Conservation (phyloP, 225 moss, liverwort and hornwort species). For the Anthoceros angustus region DNA sequence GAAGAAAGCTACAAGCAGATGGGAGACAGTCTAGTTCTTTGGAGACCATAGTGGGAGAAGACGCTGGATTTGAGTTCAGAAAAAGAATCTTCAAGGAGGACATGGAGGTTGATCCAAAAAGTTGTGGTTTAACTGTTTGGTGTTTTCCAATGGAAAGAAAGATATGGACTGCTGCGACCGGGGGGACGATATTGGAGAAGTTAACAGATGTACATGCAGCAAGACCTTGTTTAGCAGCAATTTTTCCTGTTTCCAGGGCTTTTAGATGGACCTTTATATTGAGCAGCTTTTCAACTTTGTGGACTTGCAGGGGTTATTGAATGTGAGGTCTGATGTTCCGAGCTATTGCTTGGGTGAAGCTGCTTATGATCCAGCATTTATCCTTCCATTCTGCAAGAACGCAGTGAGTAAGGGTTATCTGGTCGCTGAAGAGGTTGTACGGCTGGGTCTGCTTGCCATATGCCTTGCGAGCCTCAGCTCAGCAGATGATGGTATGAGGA, state of each 20-base stretch:
- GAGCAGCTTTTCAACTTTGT: too few species aligned
- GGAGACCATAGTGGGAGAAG: constrained; percentile 28
- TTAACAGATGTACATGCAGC: too few species aligned
- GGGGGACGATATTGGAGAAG: neutral
- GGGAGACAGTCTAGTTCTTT: constrained; percentile 13
- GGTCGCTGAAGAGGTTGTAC: constrained; percentile 66
- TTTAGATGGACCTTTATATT: too few species aligned
- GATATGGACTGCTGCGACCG: neutral
- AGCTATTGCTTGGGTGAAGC: constrained; percentile 11
- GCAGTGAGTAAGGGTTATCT: constrained; percentile 62
- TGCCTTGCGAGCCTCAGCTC: constrained; percentile 69
- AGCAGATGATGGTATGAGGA: constrained; percentile 57
- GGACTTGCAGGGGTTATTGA: too few species aligned
- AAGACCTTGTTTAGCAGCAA: too few species aligned
- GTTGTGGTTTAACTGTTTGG: constrained; percentile 73
- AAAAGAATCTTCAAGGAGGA: constrained; percentile 64
- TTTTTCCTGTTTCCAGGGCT: too few species aligned
- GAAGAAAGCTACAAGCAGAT: constrained; percentile 36
- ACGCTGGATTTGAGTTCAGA: constrained; percentile 31
- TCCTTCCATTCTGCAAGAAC: constrained; percentile 61
- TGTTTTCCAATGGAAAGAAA: constrained; percentile 34
- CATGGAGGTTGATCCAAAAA: constrained; percentile 61
- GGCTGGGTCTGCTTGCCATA: constrained; percentile 70
- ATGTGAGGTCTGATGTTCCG: too few species aligned
- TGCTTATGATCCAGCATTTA: constrained; percentile 87